A percentile compares a stretch with the other conserved stretches of the same genome.
phyloP scores from a whole-genome alignment of 169 alveolate genomes.

The Plasmodium malariae region DNA sequence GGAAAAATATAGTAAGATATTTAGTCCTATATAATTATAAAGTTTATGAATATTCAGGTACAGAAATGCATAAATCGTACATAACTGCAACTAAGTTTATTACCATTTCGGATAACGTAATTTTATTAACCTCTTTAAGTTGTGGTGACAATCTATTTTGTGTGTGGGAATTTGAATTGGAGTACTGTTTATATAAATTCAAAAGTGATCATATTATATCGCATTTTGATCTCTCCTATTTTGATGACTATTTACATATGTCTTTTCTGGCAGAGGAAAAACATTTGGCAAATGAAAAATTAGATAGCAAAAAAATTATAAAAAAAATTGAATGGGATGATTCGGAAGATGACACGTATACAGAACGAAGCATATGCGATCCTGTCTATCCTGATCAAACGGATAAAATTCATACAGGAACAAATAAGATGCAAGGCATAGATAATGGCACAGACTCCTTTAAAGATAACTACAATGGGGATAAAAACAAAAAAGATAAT shows the following conservation, averaged over 20 bases:
- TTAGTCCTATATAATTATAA: slow-evolving; percentile 60
- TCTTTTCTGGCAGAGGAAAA: slow-evolving; percentile 66
- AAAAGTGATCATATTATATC: slow-evolving; percentile 63
- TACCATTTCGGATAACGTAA: slow-evolving; percentile 43
- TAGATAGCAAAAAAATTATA: slow-evolving; percentile 29
- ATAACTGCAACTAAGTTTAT: slow-evolving; percentile 62
- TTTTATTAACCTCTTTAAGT: slow-evolving; percentile 58
- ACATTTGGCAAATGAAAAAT: slow-evolving; percentile 56
- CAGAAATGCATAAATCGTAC: slow-evolving; percentile 32
- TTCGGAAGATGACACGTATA: slow-evolving; percentile 26
- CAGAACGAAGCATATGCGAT: too few relatives aligned
- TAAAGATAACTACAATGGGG: too few relatives aligned
- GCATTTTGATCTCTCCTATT: slow-evolving; percentile 56
- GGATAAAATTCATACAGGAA: too few relatives aligned
- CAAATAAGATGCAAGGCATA: too few relatives aligned
- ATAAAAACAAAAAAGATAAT: background rate
- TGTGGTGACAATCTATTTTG: slow-evolving; percentile 64
- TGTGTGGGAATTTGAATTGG: slow-evolving; percentile 75
- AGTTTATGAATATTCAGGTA: slow-evolving; percentile 72
- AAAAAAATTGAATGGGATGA: slow-evolving; percentile 56
- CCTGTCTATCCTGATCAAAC: too few relatives aligned
- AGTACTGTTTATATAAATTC: slow-evolving; percentile 71
- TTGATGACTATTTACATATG: slow-evolving; percentile 35
- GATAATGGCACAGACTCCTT: too few relatives aligned
- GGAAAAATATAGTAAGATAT: slow-evolving; percentile 52